These are phyloP conservation scores for Fusarium brevicatenulatum DNA, from an alignment of 2,329 filamentous ascomycete genomes.

Conservation along the genomic window DNA sequence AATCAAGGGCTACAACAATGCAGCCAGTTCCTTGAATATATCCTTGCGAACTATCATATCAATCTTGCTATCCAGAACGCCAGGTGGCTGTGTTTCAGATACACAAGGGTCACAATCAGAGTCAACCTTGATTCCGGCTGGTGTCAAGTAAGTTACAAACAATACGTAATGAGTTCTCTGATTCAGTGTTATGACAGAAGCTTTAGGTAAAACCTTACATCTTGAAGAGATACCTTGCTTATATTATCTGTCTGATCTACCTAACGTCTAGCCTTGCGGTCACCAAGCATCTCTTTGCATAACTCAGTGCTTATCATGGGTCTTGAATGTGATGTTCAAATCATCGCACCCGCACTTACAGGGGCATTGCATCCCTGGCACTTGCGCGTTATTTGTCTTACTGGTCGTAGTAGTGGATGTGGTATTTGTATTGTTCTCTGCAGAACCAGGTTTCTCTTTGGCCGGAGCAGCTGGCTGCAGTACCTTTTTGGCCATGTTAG, in stretches of 20 bases:
- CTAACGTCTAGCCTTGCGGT: rapidly evolving
- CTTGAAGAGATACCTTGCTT: rapidly evolving
- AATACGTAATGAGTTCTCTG: too few relatives aligned
- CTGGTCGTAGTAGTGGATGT: rapidly evolving
- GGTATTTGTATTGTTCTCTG: rapidly evolving
- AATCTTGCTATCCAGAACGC: rapidly evolving
- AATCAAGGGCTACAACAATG: too few relatives aligned
- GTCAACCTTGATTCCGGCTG: rapidly evolving
- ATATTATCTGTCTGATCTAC: rapidly evolving
- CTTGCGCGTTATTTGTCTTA: rapidly evolving
- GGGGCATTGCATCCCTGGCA: rapidly evolving
- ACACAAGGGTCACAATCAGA: neutral
- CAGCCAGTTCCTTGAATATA: rapidly evolving
- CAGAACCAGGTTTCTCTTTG: rapidly evolving
- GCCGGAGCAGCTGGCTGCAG: neutral
- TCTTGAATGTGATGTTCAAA: neutral
- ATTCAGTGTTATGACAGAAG: rapidly evolving
- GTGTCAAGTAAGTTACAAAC: neutral
- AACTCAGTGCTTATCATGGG: neutral
- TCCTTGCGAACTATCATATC: neutral
- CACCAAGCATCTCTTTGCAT: rapidly evolving
- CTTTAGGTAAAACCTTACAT: rapidly evolving
- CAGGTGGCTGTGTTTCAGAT: neutral
- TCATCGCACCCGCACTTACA: neutral
- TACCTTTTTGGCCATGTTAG: rapidly evolving